These are phyloP conservation scores for Rhodofomes roseus DNA, from an alignment of 1,284 basidiomycete species.

Conservation along the genomic window DNA sequence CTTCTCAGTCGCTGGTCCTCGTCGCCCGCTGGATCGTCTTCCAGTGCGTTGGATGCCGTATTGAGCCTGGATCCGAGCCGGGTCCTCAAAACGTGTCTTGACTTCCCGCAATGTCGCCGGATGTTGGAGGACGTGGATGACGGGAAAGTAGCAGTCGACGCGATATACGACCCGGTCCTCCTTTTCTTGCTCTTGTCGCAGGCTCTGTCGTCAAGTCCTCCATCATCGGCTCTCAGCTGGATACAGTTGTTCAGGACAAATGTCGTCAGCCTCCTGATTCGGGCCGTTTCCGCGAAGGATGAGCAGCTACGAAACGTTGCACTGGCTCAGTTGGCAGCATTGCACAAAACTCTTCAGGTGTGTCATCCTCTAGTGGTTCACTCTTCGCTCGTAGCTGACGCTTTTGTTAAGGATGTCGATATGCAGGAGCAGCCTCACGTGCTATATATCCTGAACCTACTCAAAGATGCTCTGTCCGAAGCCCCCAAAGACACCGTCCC, in stretches of 20 bases:
- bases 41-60: slow-evolving; percentile 59
- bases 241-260: slow-evolving; percentile 85
- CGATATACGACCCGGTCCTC: slow-evolving; percentile 82
- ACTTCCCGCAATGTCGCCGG: slow-evolving; percentile 63
- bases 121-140: slow-evolving; percentile 32
- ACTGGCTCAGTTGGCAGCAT: slow-evolving; percentile 45
- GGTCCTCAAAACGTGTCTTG: slow-evolving; percentile 71
- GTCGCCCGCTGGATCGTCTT: slow-evolving; percentile 36
- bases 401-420: slow-evolving; percentile 44
- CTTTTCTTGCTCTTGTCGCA: slow-evolving; percentile 66
- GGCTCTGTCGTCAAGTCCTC: slow-evolving; percentile 53
- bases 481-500: slow-evolving; percentile 29
- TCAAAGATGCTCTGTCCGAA: slow-evolving; percentile 52
- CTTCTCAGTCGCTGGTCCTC: slow-evolving; percentile 65
- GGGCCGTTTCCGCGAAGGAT: slow-evolving; percentile 71
- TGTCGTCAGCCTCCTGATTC: slow-evolving; percentile 70
- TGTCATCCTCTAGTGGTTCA: neutral
- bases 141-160: slow-evolving; percentile 13
- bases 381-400: slow-evolving; percentile 15
- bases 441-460: slow-evolving; percentile 67
- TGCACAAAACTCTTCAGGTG: slow-evolving; percentile 59
- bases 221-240: slow-evolving; percentile 70
- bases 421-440: slow-evolving; percentile 84
- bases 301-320: slow-evolving; percentile 55
- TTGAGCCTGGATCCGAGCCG: slow-evolving; percentile 65